These are phyloP conservation scores for Debaryomyces fabryi DNA, from an alignment of 1,139 yeast species.

Conservation along the genomic window DNA sequence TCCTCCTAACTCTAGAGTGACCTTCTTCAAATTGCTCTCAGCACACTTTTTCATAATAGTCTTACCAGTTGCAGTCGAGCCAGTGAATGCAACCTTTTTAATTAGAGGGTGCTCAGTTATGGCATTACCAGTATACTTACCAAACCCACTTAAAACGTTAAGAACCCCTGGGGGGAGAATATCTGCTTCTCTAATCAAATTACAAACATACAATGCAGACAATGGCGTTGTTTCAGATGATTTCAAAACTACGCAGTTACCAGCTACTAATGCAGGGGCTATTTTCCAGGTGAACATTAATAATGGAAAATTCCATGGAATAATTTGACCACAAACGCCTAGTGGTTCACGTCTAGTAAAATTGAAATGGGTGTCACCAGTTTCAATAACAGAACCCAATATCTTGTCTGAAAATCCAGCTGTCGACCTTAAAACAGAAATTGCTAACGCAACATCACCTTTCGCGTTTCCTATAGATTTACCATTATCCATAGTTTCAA, in stretches of 20 bases:
- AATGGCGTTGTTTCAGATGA: constrained; percentile 40
- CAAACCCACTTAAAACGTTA: constrained; percentile 37
- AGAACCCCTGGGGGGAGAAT: constrained; percentile 36
- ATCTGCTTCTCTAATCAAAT: constrained; percentile 32
- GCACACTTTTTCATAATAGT: constrained; percentile 37
- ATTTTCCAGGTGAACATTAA: constrained; percentile 42
- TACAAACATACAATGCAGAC: constrained; percentile 26
- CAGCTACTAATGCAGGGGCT: constrained; percentile 38
- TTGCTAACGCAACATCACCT: constrained; percentile 52
- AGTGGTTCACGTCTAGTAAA: constrained; percentile 30
- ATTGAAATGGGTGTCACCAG: constrained; percentile 54
- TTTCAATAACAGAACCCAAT: constrained; percentile 59
- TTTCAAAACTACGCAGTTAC: constrained; percentile 38
- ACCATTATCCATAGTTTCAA: constrained; percentile 73
- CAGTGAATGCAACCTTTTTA: constrained; percentile 40
- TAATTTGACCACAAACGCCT: constrained; percentile 43
- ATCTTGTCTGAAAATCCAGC: constrained; percentile 77
- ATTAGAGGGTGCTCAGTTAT: constrained; percentile 33
- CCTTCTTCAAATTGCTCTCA: constrained; percentile 34
- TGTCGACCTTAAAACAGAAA: constrained; percentile 57
- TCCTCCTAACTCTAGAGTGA: constrained; percentile 40
- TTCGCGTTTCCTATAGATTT: constrained; percentile 51
- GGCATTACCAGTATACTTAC: constrained; percentile 35
- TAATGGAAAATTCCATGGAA: constrained; percentile 44
- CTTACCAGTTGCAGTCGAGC: constrained; percentile 40